Base-by-base conservation (phyloP, 257 asterid species). In the Solanum sparsipilum region DNA sequence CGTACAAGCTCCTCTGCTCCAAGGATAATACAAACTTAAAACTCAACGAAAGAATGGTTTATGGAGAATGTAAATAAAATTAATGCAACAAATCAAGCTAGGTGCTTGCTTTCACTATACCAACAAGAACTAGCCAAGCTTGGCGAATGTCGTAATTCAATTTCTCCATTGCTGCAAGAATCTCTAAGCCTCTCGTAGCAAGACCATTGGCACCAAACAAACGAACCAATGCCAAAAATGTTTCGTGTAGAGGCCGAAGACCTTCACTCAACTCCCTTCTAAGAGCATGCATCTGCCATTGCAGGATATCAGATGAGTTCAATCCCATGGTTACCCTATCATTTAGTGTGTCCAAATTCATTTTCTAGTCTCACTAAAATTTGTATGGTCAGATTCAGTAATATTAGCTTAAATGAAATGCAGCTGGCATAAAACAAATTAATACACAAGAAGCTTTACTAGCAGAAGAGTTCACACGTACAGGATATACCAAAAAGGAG, bases 111-210 rank as follows among this genome's bases (percentile, higher is more conserved):
- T 84, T 88, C 65, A 82, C 89, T 86, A 79, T 95, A 97, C 99
- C 98, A 90, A 97, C 96, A 89, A 97, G 98, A 90, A 97, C 95
- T 89, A 97, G 92, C 99, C 99, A 97, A 73, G 98, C 98, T 91
- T 92, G 94, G 76, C 98, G 95, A 88, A 97, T 96, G 94, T 97
- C 98, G 90, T 93, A 95, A 86, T 94, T 94, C 91, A 97, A 92
- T 90, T 96, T 96, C 92, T 97, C 99, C 99, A 97, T 97, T 70
- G 98, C 99, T 38, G 99, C 98, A 74, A 97, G 98, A 91, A 95
- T 93, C 90, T 97, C 99, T 85, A 94, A 93, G 88, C 99, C 99
- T 89, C 96, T 93, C 39, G 94, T 92, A 81, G 98, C 95, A 87
- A 79, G 96, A 81, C 99, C 99, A 89, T 95, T 93, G 25, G 96